These are phyloP conservation scores for Aureobasidium sp. DNA, from an alignment of 2,329 filamentous ascomycete species.

Conservation along the genomic window DNA sequence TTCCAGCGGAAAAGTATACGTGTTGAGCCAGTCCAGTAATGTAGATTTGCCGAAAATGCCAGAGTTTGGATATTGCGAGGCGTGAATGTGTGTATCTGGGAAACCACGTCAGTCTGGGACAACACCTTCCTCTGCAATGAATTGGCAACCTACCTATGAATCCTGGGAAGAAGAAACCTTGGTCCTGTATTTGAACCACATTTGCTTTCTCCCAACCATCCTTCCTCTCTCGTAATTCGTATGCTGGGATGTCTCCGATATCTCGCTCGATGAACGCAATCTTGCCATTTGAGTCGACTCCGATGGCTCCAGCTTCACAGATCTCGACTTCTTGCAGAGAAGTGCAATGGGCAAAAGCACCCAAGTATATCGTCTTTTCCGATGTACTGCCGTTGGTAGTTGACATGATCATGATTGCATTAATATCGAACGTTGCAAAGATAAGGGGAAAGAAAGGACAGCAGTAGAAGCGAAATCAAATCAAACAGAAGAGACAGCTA, in stretches of 20 bases:
- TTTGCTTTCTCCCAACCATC: constrained; percentile 35
- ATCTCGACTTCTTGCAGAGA: constrained; percentile 43
- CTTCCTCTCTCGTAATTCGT: constrained; percentile 7
- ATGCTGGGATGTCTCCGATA: constrained; percentile 19
- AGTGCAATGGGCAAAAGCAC: constrained; percentile 53
- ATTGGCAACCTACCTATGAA: constrained; percentile 55
- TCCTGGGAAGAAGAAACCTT: constrained; percentile 74
- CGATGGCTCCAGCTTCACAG: constrained; percentile 39
- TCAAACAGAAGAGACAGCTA: background rate
- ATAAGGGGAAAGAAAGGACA: background rate
- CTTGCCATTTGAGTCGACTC: constrained; percentile 44
- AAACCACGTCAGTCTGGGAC: background rate
- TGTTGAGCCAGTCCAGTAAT: constrained; percentile 86
- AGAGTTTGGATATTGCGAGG: constrained; percentile 86
- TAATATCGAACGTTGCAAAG: background rate
- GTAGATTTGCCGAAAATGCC: constrained; percentile 92
- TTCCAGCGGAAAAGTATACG: constrained; percentile 92
- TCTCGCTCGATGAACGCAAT: constrained; percentile 42
- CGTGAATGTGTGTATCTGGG: constrained; percentile 83
- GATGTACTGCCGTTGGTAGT: constrained; percentile 16
- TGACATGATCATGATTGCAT: constrained; percentile 1
- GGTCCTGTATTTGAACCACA: constrained; percentile 33
- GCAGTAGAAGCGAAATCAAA: background rate
- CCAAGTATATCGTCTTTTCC: constrained; percentile 44
- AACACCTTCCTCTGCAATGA: background rate